phyloP scores from a whole-genome alignment of 2,329 filamentous ascomycete genomes.

The Metarhizium humberi region DNA sequence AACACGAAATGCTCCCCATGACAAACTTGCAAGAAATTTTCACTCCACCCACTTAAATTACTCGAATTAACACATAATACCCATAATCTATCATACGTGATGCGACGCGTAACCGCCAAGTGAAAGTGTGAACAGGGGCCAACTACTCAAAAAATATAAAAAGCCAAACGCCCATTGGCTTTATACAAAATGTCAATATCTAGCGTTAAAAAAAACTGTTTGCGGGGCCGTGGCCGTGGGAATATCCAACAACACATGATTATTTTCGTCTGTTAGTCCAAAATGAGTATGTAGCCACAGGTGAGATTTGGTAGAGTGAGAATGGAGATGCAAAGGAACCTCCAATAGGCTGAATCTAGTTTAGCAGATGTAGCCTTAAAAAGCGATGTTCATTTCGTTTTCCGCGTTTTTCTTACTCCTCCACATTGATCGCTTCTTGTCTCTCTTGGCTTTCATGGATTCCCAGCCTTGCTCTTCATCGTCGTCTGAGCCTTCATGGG shows the following conservation, averaged over 20 bases:
- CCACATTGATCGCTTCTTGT: constrained; percentile 60
- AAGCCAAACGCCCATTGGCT: constrained; percentile 5
- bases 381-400: constrained; percentile 38
- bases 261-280: neutral
- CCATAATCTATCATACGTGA: constrained; percentile 5
- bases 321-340: neutral
- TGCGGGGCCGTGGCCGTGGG: neutral
- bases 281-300: constrained; percentile 7
- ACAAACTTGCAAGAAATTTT: neutral
- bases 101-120: constrained; percentile 1
- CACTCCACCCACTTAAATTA: constrained; percentile 1
- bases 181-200: constrained; percentile 1
- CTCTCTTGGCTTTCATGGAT: constrained; percentile 59
- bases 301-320: neutral
- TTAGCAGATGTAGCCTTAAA: constrained; percentile 17
- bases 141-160: constrained; percentile 2
- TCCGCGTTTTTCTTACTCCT: constrained; percentile 48
- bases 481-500: constrained; percentile 36
- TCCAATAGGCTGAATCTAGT: neutral
- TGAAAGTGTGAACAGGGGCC: neutral
- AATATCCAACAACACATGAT: constrained; percentile 11
- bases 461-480: constrained; percentile 63
- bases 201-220: constrained; percentile 2
- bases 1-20: neutral
- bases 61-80: constrained; percentile 2